These are phyloP conservation scores for Solanum clarkiae DNA, from an alignment of 257 asterid genomes.

Conservation along the genomic window DNA sequence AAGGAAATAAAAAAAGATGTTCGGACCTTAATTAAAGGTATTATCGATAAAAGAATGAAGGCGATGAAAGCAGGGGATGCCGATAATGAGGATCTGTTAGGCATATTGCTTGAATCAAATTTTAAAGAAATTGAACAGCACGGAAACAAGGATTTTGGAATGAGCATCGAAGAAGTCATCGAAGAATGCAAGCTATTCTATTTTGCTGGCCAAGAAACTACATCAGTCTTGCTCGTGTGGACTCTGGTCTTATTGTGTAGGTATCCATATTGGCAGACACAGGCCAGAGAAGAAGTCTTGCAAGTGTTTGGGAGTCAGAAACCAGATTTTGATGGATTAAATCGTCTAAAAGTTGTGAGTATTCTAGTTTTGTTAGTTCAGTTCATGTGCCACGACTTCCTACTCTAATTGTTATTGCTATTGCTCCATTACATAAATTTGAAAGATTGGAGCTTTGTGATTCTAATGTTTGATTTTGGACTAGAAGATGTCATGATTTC, in stretches of 20 bases:
- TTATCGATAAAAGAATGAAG: background rate
- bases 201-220: constrained; percentile 49
- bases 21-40: background rate
- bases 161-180: constrained; percentile 15
- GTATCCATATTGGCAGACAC: constrained; percentile 19
- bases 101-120: background rate
- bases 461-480: background rate
- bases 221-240: constrained; percentile 46
- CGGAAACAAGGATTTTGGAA: background rate
- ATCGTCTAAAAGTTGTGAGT: background rate
- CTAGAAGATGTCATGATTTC: background rate
- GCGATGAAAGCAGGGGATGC: background rate
- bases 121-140: background rate
- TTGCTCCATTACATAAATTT: background rate
- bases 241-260: constrained; percentile 26
- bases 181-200: constrained; percentile 47
- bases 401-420: background rate
- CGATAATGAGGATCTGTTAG: background rate
- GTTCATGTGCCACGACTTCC: background rate
- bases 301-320: background rate
- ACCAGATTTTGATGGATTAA: background rate
- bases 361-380: background rate
- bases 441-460: background rate
- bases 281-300: background rate
- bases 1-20: background rate